A percentile compares a stretch with the other conserved stretches of the same genome.
Conservation (phyloP, 305 asterid species). For the Fraxinus baroniana region DNA sequence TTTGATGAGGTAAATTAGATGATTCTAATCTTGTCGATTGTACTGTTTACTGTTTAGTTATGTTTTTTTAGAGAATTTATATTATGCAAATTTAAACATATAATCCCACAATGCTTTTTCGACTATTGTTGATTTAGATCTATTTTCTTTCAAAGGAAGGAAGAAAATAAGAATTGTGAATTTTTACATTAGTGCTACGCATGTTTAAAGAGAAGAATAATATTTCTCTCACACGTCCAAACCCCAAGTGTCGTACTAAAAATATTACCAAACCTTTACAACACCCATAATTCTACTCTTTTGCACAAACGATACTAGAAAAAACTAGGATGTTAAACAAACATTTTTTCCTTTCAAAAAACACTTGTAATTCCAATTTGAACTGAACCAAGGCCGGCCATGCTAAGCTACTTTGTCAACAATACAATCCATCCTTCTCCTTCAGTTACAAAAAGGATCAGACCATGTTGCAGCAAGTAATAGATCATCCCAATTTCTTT, state of each 20-base stretch:
- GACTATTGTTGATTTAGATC: neutral
- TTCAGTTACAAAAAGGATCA: neutral
- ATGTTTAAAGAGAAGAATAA: neutral
- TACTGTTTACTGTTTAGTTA: neutral
- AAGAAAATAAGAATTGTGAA: neutral
- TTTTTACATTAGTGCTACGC: neutral
- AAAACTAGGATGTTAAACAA: neutral
- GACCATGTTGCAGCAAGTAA: neutral
- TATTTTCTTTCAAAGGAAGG: neutral
- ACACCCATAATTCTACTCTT: neutral
- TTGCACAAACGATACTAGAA: neutral
- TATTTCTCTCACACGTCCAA: neutral
- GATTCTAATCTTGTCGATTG: neutral
- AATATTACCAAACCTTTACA: neutral
- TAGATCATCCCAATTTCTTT: neutral
- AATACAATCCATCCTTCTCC: neutral
- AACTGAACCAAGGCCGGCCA: neutral
- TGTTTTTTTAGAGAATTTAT: neutral
- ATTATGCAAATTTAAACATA: neutral
- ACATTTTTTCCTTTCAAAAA: neutral
- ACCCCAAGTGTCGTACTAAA: neutral
- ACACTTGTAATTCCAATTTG: neutral
- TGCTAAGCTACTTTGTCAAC: neutral
- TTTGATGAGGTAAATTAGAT: neutral
- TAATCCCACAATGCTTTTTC: neutral